Conservation (phyloP, 164 flowering plant species). For the Vitis rotundifolia region DNA sequence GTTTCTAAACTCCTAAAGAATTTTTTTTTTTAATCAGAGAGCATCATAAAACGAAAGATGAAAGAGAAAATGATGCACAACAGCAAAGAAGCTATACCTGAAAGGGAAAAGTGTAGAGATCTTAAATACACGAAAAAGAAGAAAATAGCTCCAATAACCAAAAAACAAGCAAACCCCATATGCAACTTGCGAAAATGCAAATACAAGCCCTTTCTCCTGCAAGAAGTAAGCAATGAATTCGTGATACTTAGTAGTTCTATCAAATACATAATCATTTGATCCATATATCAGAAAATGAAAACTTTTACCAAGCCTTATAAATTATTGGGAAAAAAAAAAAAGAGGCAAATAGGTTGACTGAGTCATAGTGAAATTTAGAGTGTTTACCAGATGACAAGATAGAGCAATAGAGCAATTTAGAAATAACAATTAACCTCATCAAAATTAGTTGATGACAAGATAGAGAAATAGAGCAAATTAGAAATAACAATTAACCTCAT, state of each 20-base stretch:
- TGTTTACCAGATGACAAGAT: too few species aligned
- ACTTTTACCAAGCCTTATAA: too few species aligned
- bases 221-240: conserved; percentile 12
- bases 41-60: background rate
- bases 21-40: too few species aligned
- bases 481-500: too few species aligned
- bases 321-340: too few species aligned
- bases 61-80: background rate
- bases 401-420: too few species aligned
- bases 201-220: conserved; percentile 79
- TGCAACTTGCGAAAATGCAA: conserved; percentile 81
- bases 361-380: too few species aligned
- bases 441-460: too few species aligned
- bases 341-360: too few species aligned
- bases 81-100: conserved; percentile 50
- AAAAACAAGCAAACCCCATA: conserved; percentile 76
- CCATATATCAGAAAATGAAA: background rate
- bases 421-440: too few species aligned
- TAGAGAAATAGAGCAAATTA: too few species aligned
- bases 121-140: conserved; percentile 36
- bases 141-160: conserved; percentile 92
- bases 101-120: conserved; percentile 66
- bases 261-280: background rate
- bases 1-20: too few species aligned
- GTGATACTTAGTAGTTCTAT: conserved; percentile 2